A percentile compares a stretch with the other conserved stretches of the same genome.
These are phyloP conservation scores for Geosmithia morbida DNA, from an alignment of 2,329 filamentous ascomycete species.

Conservation along the genomic window DNA sequence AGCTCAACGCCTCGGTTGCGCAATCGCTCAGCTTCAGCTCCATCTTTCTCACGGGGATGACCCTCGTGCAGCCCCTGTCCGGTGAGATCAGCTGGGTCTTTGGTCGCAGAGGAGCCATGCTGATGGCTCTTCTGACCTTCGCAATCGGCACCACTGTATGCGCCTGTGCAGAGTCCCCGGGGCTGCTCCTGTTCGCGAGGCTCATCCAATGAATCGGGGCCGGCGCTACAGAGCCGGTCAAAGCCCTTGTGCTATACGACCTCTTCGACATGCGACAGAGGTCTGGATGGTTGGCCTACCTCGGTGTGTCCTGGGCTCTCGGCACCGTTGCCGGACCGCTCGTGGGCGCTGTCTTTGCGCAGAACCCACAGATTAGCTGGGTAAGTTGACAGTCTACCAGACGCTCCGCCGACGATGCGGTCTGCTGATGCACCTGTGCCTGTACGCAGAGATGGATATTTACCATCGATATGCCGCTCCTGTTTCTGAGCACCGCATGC, in stretches of 20 bases:
- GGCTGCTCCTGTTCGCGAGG: constrained; percentile 16
- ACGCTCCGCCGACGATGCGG: too few species aligned
- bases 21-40: constrained; percentile 31
- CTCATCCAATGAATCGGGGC: constrained; percentile 20
- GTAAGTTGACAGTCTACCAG: background rate
- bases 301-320: constrained; percentile 35
- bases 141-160: constrained; percentile 23
- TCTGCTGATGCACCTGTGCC: too few species aligned
- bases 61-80: constrained; percentile 40
- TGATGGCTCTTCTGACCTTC: constrained; percentile 14
- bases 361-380: background rate
- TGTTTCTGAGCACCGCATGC: constrained; percentile 9
- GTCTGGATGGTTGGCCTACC: constrained; percentile 21
- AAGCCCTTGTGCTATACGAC: constrained; percentile 18
- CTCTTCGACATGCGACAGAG: constrained; percentile 25
- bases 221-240: constrained; percentile 17
- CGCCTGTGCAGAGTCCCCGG: constrained; percentile 14
- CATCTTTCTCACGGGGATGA: constrained; percentile 51
- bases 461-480: constrained; percentile 18
- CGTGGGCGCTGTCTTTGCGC: constrained; percentile 7
- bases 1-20: constrained; percentile 11
- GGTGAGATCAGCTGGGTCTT: constrained; percentile 19
- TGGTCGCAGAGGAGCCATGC: constrained; percentile 14
- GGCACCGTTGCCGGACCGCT: constrained; percentile 28
- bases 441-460: constrained; percentile 17